Base-by-base conservation (phyloP, 2,329 filamentous ascomycete species). In the Diaporthe ampelina region DNA sequence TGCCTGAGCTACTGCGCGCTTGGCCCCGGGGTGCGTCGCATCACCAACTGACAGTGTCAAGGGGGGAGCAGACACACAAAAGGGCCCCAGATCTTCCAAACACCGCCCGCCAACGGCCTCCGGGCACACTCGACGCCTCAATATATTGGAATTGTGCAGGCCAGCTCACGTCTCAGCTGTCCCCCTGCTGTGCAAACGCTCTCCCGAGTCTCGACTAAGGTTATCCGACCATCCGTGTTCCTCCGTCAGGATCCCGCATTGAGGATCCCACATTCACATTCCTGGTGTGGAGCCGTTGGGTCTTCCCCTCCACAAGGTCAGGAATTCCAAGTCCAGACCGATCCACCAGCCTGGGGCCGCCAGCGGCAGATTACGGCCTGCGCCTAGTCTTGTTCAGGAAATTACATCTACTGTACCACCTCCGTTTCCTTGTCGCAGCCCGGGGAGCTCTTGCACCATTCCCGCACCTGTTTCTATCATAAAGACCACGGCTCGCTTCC, bases 361-460 rank as follows among this genome's bases (percentile, higher is more conserved):
- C 63, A 54, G 63, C 45, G 32, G 63, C 63, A 72, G 57, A 72
- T 72, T 71, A 71, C 68, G 68, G 68, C 40, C 40, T 71, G 43
- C 68, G 40, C 17, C 40, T 71, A 50, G 56, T 72, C 70, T 70
- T 43, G 58, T 61, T 50, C 57, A 52, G 70, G 70, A 72, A 63
- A 72, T 72, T 72, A 59, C 69, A 71, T 19, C 63, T 68, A 54
- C 32, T 40, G 45, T 40, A 68, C 63, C 63, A 68, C 21, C 54
- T 29, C n/a, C 32, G 54, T 54, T 54, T 68, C 63, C 63, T 67
- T 52, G 63, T 67, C 63, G 43, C 45, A 37, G 43, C 45, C 61
- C 63, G n/a, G 40, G 32, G n/a, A 26, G 63, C 63, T 54, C 63
- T 68, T 68, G 63, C 45, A 68, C 63, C 63, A 68, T 54, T 68